Evolutionary conservation across 2,329 filamentous ascomycete genomes (phyloP), one percentile per base, ranked within the genome.

Genomic region (Alternaria metachromatica): DNA sequence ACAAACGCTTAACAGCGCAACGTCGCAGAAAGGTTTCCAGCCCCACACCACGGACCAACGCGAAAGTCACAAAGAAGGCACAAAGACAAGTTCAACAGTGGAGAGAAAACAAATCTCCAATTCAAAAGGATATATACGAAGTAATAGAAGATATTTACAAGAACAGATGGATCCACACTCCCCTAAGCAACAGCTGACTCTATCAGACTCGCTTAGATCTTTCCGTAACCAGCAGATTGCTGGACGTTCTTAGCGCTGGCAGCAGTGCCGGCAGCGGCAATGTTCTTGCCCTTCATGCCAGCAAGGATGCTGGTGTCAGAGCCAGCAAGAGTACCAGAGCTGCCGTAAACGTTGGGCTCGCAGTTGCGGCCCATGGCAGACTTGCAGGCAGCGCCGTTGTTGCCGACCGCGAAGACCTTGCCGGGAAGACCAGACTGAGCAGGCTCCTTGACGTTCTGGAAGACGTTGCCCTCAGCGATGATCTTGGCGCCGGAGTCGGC

Each of bases 401-500:
- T 67, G 7, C 79, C 77, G 1, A 75, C 66, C 15, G 80, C 78
- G 66, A 83, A 84, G 51, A 83, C 68, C 65, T 80, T 62, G 8
- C 82, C 83, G n/a, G 71, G 67, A 58, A 80, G 76, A 63, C 84
- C 80, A 50, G 84, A 76, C 56, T 78, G 72, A 20, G 81, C 75
- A 20, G 79, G 78, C 13, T 77, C 73, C 58, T 59, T 59, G 58
- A 89, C 82, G 69, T 87, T 85, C 76, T 87, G 83, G 82, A 88
- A 89, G 51, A 86, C 78, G 70, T 87, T 88, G 41, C 87, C 87
- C 78, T 89, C 87, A 3, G 84, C 84, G 21, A 89, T 80, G 46
- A 87, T 82, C 64, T 69, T 71, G 55, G 73, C 70, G 44, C 78
- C 80, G 51, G 72, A 64, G 64, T 75, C 78, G 58, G 74, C 76